Evolutionary conservation across 2,329 filamentous ascomycete species (phyloP), one percentile per base, ranked within the genome.

Genomic region (Alternaria gaisen): DNA sequence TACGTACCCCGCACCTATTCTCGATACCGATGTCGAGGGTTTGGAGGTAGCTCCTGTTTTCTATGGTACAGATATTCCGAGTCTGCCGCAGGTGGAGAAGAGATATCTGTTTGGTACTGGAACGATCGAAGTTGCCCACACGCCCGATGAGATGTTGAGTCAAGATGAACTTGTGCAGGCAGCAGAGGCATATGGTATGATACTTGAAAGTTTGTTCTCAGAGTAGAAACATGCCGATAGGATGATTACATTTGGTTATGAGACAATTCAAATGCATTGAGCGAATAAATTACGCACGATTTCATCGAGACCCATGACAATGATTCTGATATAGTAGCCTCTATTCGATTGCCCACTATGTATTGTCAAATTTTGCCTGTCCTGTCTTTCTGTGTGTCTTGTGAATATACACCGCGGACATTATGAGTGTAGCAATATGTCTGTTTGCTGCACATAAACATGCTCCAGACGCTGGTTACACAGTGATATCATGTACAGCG

Each of bases 51-150:
- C 67, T 41, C 67, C 66, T 5, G 68, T 72, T n/a, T 71, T 67
- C 16, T 72, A 62, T 34, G 69, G 70, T 4, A 72, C 70, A 6
- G 69, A 72, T 53, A 71, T 72, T 24, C 70, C 70, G 12, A 56
- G 53, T 32, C 52, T 72, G 48, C 66, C 67, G 4, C 66, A 72
- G 24, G 68, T 69, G 12, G 52, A 63, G n/a, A 62, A 71, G 53
- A 65, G 56, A 42, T 72, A 72, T 47, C n/a, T 72, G 34, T 71
- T 63, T 52, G 70, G 70, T 1, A 54, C 63, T 3, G 69, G 70
- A 0, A 65, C 64, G 10, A 73, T 73, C 40, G 60, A 70, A 47
- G 68, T 69, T 2, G 68, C 71, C 3, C 70, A 73, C 55, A 73
- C 68, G 4, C 55, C 65, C 0, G n/a, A 68, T 22, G 71, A 73